Evolutionary conservation across 805 yeast genomes (phyloP).

Genomic region (Wickerhamiella hasegawae): DNA sequence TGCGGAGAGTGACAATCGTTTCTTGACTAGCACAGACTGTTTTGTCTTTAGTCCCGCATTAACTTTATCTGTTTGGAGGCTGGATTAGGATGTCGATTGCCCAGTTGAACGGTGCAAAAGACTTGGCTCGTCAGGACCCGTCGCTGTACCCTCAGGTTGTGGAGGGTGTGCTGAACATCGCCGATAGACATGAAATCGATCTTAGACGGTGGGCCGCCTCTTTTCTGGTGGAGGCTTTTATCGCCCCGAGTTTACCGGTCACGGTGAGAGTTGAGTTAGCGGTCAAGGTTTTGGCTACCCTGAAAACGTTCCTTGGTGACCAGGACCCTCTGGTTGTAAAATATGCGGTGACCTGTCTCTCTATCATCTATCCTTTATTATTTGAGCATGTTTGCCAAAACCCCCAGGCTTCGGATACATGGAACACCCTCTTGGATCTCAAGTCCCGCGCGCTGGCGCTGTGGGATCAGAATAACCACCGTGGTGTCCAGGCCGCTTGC

Average conservation of each 20-base stretch:
- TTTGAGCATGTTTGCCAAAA: constrained; percentile 30
- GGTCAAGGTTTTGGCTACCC: constrained; percentile 16
- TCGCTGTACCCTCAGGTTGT: constrained; percentile 23
- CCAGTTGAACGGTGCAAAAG: constrained; percentile 24
- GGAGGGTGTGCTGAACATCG: constrained; percentile 23
- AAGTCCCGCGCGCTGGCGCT: constrained; percentile 43
- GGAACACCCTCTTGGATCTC: constrained; percentile 41
- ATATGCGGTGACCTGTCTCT: constrained; percentile 26
- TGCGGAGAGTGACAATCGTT: too few relatives aligned
- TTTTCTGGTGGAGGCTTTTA: constrained; percentile 24
- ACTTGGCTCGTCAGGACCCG: constrained; percentile 22
- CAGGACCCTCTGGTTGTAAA: constrained; percentile 18
- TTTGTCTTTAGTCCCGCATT: too few relatives aligned
- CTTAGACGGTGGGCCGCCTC: constrained; percentile 24
- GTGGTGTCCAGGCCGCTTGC: constrained; percentile 49
- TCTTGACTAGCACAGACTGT: too few relatives aligned
- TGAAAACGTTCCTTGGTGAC: constrained; percentile 16
- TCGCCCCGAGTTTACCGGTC: constrained; percentile 14
- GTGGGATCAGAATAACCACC: constrained; percentile 28
- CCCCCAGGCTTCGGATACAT: constrained; percentile 26
- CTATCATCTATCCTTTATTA: constrained; percentile 31
- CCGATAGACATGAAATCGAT: constrained; percentile 19
- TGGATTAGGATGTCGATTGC: constrained; percentile 16
- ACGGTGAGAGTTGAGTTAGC: constrained; percentile 16
- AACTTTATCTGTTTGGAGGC: too few relatives aligned